Conservation (phyloP, 768 basidiomycete genomes). For the Mycena venus region DNA sequence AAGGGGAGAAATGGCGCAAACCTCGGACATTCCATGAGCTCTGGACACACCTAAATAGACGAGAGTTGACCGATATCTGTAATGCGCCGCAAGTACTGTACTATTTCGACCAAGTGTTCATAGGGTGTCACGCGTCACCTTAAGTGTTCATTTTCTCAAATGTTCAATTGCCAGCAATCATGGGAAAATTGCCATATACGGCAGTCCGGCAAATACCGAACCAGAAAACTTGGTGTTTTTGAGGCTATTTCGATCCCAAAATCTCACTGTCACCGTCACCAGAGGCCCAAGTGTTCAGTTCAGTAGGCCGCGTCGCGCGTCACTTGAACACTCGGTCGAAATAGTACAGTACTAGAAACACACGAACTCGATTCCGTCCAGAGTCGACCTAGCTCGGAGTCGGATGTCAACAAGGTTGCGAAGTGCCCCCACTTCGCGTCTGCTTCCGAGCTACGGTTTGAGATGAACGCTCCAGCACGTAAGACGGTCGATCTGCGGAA, state of each 20-base stretch:
- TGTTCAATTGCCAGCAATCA: too few relatives aligned
- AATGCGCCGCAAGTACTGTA: constrained; percentile 12
- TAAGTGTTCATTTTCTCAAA: too few relatives aligned
- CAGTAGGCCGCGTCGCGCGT: too few relatives aligned
- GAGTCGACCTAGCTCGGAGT: not conserved
- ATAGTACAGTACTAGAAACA: constrained; percentile 19
- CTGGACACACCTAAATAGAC: constrained; percentile 19
- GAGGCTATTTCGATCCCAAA: too few relatives aligned
- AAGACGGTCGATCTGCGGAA: constrained; percentile 9
- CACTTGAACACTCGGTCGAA: too few relatives aligned
- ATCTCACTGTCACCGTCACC: too few relatives aligned
- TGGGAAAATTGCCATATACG: too few relatives aligned
- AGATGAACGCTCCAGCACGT: constrained; percentile 13
- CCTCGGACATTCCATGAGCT: constrained; percentile 22
- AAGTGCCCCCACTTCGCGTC: constrained; percentile 13
- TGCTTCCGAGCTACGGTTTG: constrained; percentile 18
- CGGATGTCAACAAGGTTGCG: constrained; percentile 13
- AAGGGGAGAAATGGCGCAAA: constrained; percentile 16
- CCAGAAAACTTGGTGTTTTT: too few relatives aligned
- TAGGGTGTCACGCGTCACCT: too few relatives aligned
- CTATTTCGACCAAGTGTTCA: too few relatives aligned
- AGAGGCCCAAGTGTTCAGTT: too few relatives aligned
- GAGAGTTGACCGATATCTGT: constrained; percentile 17
- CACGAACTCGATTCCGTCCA: constrained; percentile 7
- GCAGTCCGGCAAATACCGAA: too few relatives aligned